A percentile compares a stretch with the other conserved stretches of the same genome.
These are phyloP conservation scores for Fusarium sterilihyphosum DNA, from an alignment of 2,329 filamentous ascomycete species.

Conservation along the genomic window DNA sequence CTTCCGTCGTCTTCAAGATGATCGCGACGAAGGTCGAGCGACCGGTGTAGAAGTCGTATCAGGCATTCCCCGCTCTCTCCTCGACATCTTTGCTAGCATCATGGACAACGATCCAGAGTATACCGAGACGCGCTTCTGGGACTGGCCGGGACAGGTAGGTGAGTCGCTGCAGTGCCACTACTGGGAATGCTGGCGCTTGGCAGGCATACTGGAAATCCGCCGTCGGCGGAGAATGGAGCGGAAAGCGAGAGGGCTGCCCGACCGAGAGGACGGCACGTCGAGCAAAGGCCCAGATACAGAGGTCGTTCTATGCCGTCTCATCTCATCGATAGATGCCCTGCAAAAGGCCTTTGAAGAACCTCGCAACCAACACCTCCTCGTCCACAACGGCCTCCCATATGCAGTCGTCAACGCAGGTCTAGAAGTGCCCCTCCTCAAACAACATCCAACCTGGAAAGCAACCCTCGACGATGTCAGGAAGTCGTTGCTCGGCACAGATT, in stretches of 20 bases:
- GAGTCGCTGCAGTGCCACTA: slow-evolving; percentile 35
- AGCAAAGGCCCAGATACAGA: slow-evolving; percentile 16
- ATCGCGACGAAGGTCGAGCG: slow-evolving; percentile 6
- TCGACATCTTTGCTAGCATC: slow-evolving; percentile 34
- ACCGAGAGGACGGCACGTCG: background rate
- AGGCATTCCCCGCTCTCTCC: slow-evolving; percentile 31
- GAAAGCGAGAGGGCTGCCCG: background rate
- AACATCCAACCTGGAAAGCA: slow-evolving; percentile 26
- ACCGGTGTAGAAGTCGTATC: slow-evolving; percentile 32
- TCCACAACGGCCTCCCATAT: slow-evolving; percentile 36
- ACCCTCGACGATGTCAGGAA: slow-evolving; percentile 28
- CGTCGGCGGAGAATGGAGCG: slow-evolving; percentile 29
- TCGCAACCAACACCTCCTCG: slow-evolving; percentile 30
- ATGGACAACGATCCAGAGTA: slow-evolving; percentile 34
- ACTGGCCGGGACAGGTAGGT: slow-evolving; percentile 35
- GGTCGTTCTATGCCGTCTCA: slow-evolving; percentile 34
- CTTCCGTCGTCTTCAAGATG: slow-evolving; percentile 30
- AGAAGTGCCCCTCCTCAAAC: slow-evolving; percentile 29
- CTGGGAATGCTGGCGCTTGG: slow-evolving; percentile 39
- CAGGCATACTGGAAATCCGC: slow-evolving; percentile 35
- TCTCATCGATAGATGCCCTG: slow-evolving; percentile 36
- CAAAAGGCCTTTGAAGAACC: slow-evolving; percentile 34
- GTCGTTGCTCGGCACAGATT: slow-evolving; percentile 11
- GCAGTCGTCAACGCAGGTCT: slow-evolving; percentile 30
- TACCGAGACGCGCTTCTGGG: slow-evolving; percentile 33